Evolutionary conservation across 2,329 filamentous ascomycete genomes (phyloP).

Genomic region (Fonsecaea monophora): DNA sequence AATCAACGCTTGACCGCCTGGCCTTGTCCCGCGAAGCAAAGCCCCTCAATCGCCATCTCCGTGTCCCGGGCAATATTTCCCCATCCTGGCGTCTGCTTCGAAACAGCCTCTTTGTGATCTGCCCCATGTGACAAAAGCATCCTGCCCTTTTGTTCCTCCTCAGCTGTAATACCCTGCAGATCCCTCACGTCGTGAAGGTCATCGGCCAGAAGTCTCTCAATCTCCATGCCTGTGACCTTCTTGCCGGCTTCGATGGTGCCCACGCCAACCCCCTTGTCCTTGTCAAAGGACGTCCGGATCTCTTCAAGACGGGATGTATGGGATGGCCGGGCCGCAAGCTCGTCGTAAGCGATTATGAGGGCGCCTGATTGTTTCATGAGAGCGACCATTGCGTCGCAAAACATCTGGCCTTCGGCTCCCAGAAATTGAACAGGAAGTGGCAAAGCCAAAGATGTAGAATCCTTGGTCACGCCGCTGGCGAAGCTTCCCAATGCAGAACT

Average conservation of each 20-base stretch:
- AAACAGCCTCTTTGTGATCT: slow-evolving; percentile 3
- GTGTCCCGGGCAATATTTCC: slow-evolving; percentile 29
- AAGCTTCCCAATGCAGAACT: slow-evolving; percentile 23
- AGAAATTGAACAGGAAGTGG: slow-evolving; percentile 27
- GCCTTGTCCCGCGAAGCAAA: slow-evolving; percentile 25
- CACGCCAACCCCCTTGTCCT: slow-evolving; percentile 27
- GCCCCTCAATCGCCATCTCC: slow-evolving; percentile 28
- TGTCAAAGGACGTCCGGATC: slow-evolving; percentile 24
- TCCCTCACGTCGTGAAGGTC: slow-evolving; percentile 25
- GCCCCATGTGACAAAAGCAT: slow-evolving; percentile 26
- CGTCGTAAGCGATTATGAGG: slow-evolving; percentile 27
- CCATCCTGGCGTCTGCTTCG: slow-evolving; percentile 27
- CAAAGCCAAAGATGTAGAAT: neutral
- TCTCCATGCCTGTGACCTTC: slow-evolving; percentile 21
- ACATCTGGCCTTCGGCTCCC: slow-evolving; percentile 30
- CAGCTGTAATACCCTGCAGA: slow-evolving; percentile 18
- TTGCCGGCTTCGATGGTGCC: slow-evolving; percentile 28
- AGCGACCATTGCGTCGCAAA: slow-evolving; percentile 21
- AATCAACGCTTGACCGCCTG: slow-evolving; percentile 6
- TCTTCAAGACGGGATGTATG: slow-evolving; percentile 21
- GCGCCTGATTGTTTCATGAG: slow-evolving; percentile 29
- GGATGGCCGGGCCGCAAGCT: slow-evolving; percentile 18
- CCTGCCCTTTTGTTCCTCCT: slow-evolving; percentile 31
- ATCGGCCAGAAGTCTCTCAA: slow-evolving; percentile 30
- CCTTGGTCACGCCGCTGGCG: slow-evolving; percentile 3